Conservation (phyloP, 2,329 filamentous ascomycete genomes). For the Fusarium secorum region DNA sequence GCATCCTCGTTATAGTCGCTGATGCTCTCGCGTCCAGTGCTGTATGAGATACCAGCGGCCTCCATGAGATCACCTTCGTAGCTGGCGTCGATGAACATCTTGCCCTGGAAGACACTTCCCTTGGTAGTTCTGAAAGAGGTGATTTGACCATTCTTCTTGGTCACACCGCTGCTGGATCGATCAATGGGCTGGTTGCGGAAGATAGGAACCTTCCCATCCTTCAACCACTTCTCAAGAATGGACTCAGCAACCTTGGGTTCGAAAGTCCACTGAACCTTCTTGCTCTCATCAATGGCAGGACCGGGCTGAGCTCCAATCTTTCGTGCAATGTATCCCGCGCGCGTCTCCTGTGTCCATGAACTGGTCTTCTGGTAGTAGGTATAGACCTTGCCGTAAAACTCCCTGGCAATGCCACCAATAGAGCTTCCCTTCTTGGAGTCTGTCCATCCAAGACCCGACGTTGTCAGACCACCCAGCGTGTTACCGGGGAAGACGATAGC, state of each 20-base stretch:
- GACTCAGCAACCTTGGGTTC: slow-evolving; percentile 33
- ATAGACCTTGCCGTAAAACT: slow-evolving; percentile 29
- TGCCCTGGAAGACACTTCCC: slow-evolving; percentile 17
- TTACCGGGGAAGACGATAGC: slow-evolving; percentile 29
- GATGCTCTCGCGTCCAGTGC: slow-evolving; percentile 24
- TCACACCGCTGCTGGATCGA: slow-evolving; percentile 10
- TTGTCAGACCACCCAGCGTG: slow-evolving; percentile 29
- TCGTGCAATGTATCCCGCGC: slow-evolving; percentile 12
- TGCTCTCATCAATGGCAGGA: slow-evolving; percentile 26
- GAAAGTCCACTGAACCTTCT: slow-evolving; percentile 35
- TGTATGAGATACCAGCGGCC: slow-evolving; percentile 24
- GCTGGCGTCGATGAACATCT: slow-evolving; percentile 36
- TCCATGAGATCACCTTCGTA: slow-evolving; percentile 37
- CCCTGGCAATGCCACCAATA: slow-evolving; percentile 32
- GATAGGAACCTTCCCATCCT: slow-evolving; percentile 27
- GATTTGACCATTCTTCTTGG: slow-evolving; percentile 23
- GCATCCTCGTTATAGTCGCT: slow-evolving; percentile 20
- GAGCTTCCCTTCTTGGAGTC: slow-evolving; percentile 33
- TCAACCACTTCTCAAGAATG: slow-evolving; percentile 30
- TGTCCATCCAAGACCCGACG: slow-evolving; percentile 34
- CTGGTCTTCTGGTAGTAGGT: slow-evolving; percentile 17
- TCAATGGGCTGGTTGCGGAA: slow-evolving; percentile 29
- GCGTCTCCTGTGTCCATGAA: slow-evolving; percentile 26
- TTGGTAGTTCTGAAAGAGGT: slow-evolving; percentile 22
- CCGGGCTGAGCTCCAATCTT: slow-evolving; percentile 32